A percentile compares a stretch with the other conserved stretches of the same genome.
These are phyloP conservation scores for Pseudopithomyces maydicus DNA, from an alignment of 2,329 filamentous ascomycete genomes.

Conservation along the genomic window DNA sequence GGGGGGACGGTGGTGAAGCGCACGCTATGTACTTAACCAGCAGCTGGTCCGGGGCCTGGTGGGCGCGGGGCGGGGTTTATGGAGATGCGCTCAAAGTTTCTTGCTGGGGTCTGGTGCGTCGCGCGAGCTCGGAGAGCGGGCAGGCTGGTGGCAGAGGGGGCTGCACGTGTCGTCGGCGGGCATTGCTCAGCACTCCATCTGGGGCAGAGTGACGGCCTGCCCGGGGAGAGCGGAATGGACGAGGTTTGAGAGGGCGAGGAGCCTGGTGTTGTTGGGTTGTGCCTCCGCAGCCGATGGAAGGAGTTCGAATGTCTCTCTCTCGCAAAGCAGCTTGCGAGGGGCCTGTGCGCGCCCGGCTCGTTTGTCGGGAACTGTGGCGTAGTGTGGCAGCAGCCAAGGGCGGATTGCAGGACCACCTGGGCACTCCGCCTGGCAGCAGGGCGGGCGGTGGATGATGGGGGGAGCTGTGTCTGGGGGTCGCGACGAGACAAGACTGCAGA, in stretches of 20 bases:
- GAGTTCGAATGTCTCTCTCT: slow-evolving; percentile 17
- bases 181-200: slow-evolving; percentile 44
- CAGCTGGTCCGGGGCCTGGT: slow-evolving; percentile 5
- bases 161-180: slow-evolving; percentile 23
- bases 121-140: slow-evolving; percentile 29
- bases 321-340: slow-evolving; percentile 13
- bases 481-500: neutral
- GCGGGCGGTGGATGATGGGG: neutral
- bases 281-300: slow-evolving; percentile 16
- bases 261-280: slow-evolving; percentile 5
- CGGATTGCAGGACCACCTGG: neutral
- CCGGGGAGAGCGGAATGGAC: slow-evolving; percentile 17
- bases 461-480: neutral
- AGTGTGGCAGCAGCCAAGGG: neutral
- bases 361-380: slow-evolving; percentile 3
- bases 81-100: slow-evolving; percentile 22
- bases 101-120: slow-evolving; percentile 35
- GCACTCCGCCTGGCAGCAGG: neutral
- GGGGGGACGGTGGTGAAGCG: slow-evolving; percentile 10
- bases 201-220: slow-evolving; percentile 34
- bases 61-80: slow-evolving; percentile 17
- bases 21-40: slow-evolving; percentile 6
- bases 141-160: slow-evolving; percentile 24
- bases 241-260: neutral
- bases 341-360: slow-evolving; percentile 19